phyloP scores from a whole-genome alignment of 306 rosid genomes.

The Lupinus albus region DNA sequence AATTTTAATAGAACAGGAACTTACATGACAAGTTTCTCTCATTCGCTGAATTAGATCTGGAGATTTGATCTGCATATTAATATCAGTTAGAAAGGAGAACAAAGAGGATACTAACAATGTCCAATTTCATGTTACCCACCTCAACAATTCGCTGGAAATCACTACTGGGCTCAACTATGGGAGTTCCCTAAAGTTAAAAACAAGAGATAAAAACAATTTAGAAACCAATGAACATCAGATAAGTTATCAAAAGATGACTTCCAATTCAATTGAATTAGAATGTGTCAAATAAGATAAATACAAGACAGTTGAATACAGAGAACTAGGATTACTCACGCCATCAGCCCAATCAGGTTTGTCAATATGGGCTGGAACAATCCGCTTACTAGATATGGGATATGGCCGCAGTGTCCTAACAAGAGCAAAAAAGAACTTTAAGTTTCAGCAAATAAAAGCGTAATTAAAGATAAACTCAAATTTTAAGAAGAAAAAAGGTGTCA shows the following conservation, averaged over 20 bases:
- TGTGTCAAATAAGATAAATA: constrained; percentile 21
- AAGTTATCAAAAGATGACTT: constrained; percentile 30
- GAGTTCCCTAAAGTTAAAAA: constrained; percentile 63
- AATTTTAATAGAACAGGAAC: constrained; percentile 31
- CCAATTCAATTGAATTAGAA: constrained; percentile 1
- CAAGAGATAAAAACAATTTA: constrained; percentile 34
- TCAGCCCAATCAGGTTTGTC: constrained; percentile 88
- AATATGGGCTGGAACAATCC: constrained; percentile 66
- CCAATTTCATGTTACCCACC: constrained; percentile 48
- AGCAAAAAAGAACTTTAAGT: constrained; percentile 37
- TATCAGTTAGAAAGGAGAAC: constrained; percentile 20
- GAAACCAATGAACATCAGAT: constrained; percentile 22
- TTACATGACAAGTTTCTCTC: constrained; percentile 82
- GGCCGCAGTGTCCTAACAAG: constrained; percentile 70
- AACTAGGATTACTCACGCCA: constrained; percentile 64
- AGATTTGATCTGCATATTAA: constrained; percentile 70
- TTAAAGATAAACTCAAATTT: background rate
- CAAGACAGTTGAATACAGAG: constrained; percentile 20
- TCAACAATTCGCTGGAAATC: constrained; percentile 76
- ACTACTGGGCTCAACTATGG: constrained; percentile 82
- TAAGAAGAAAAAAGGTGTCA: background rate
- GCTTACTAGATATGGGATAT: constrained; percentile 73
- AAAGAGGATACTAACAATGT: background rate
- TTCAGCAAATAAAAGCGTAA: constrained; percentile 22
- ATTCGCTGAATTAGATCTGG: constrained; percentile 71